Percentiles rank a stretch among this genome's conserved stretches.
Conservation (phyloP, 2,329 filamentous ascomycete genomes). For the Chaetomiaceae sp. region DNA sequence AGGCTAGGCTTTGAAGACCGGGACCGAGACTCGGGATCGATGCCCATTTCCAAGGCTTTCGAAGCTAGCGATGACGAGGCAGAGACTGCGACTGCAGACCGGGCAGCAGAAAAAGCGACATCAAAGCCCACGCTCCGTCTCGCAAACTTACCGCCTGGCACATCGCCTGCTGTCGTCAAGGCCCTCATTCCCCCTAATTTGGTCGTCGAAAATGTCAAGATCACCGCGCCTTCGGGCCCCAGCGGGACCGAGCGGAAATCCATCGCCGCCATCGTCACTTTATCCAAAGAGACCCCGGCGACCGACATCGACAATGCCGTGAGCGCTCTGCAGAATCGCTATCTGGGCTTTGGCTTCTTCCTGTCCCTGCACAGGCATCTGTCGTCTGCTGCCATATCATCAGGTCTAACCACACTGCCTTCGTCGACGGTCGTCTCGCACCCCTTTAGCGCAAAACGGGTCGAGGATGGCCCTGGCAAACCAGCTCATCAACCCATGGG, state of each 20-base stretch:
- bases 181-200: constrained; percentile 55
- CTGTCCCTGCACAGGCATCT: constrained; percentile 76
- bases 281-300: constrained; percentile 74
- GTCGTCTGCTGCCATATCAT: constrained; percentile 65
- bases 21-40: constrained; percentile 36
- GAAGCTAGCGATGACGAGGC: constrained; percentile 60
- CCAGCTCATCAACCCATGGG: constrained; percentile 34
- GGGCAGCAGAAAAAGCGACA: constrained; percentile 54
- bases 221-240: constrained; percentile 53
- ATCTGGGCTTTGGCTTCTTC: constrained; percentile 80
- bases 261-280: constrained; percentile 71
- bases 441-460: constrained; percentile 72
- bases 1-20: constrained; percentile 38
- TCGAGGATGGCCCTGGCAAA: constrained; percentile 40
- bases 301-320: constrained; percentile 79
- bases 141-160: constrained; percentile 56
- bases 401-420: constrained; percentile 35
- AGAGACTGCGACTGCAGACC: constrained; percentile 38
- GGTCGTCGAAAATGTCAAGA: constrained; percentile 67
- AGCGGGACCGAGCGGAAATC: constrained; percentile 62
- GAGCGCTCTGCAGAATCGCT: constrained; percentile 72
- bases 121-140: constrained; percentile 60
- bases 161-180: constrained; percentile 55
- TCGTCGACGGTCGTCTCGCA: constrained; percentile 44
- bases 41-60: constrained; percentile 66